Percentiles rank a stretch among this genome's conserved stretches.
These are phyloP conservation scores for Omphalea diandra DNA, from an alignment of 441 rosid genomes.

Conservation along the genomic window DNA sequence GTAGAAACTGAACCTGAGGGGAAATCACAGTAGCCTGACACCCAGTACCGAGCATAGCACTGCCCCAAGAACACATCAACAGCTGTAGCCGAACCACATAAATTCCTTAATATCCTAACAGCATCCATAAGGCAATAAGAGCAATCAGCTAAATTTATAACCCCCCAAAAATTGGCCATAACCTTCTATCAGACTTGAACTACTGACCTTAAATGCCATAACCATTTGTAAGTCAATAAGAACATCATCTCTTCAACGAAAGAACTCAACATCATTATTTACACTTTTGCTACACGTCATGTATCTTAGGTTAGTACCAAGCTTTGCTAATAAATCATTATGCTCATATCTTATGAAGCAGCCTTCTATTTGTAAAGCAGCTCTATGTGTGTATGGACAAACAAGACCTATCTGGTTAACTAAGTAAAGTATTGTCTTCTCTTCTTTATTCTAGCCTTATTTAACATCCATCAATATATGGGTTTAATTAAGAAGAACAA, in stretches of 20 bases:
- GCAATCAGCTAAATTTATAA: conserved; percentile 57
- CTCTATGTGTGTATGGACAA: conserved; percentile 58
- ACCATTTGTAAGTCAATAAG: conserved; percentile 54
- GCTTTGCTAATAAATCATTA: conserved; percentile 52
- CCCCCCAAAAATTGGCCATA: conserved; percentile 81
- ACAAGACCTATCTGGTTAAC: conserved; percentile 44
- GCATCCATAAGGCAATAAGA: conserved; percentile 62
- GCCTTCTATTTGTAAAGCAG: conserved; percentile 65
- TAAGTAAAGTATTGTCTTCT: conserved; percentile 83
- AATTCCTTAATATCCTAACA: conserved; percentile 57
- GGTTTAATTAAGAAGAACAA: conserved; percentile 1
- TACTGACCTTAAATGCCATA: conserved; percentile 62
- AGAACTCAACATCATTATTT: conserved; percentile 37
- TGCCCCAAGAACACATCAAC: conserved; percentile 76
- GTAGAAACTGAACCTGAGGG: conserved; percentile 45
- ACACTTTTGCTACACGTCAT: conserved; percentile 58
- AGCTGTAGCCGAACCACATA: conserved; percentile 58
- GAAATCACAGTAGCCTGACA: conserved; percentile 71
- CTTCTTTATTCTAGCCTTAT: conserved; percentile 86
- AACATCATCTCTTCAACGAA: conserved; percentile 47
- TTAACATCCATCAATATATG: conserved; percentile 84
- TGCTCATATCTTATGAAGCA: conserved; percentile 67
- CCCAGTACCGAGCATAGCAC: conserved; percentile 86
- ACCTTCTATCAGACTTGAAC: conserved; percentile 74
- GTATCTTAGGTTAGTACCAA: conserved; percentile 50